These are phyloP conservation scores for Fragaria vesca DNA, from an alignment of 306 rosid species.

Conservation along the genomic window DNA sequence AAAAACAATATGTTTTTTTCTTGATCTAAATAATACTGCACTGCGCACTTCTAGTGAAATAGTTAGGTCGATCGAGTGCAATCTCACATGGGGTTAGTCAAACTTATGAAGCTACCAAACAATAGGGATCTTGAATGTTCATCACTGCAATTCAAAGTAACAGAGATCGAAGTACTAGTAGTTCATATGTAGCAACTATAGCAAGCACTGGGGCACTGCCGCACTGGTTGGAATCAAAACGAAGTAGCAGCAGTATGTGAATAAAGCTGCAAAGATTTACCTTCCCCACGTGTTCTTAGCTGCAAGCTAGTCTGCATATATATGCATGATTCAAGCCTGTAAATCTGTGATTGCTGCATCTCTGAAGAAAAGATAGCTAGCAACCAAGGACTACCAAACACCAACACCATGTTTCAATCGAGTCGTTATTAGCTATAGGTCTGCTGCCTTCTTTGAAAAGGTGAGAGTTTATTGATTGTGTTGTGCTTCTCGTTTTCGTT, in stretches of 20 bases:
- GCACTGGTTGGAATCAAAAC: slow-evolving; percentile 13
- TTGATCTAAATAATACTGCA: too few species aligned
- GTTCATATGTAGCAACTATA: not conserved
- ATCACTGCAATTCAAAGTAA: too few species aligned
- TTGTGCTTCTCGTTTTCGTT: too few species aligned
- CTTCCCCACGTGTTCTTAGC: slow-evolving; percentile 45
- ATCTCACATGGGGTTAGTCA: too few species aligned
- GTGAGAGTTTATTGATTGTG: not conserved
- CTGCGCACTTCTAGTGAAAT: too few species aligned
- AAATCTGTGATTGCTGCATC: not conserved
- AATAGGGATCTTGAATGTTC: too few species aligned
- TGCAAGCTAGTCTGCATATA: not conserved
- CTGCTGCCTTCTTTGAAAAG: not conserved
- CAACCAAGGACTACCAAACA: not conserved
- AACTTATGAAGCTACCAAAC: too few species aligned
- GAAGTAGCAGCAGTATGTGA: slow-evolving; percentile 32
- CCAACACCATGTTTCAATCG: not conserved
- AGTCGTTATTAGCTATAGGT: not conserved
- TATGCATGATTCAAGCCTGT: too few species aligned
- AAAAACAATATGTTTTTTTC: too few species aligned
- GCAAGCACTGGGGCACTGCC: not conserved
- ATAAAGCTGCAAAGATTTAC: slow-evolving; percentile 46
- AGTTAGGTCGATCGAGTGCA: too few species aligned
- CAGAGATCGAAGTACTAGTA: not conserved
- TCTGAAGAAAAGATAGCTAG: not conserved